Evolutionary conservation across 1,139 yeast genomes (phyloP).

Genomic region (Pneumocystis murina): DNA sequence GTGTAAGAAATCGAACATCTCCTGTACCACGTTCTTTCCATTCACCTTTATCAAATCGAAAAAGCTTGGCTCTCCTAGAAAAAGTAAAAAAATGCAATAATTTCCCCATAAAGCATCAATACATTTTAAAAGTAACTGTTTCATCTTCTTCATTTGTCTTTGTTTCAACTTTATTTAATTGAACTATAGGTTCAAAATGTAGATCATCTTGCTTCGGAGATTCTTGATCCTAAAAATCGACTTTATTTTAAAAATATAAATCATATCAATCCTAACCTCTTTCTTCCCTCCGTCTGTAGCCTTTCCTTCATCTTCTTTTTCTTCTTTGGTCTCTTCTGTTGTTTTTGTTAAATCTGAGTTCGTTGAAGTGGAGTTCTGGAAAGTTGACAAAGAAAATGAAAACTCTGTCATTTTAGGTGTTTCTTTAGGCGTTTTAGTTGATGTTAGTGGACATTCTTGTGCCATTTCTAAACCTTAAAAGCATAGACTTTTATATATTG

Average conservation of each 20-base stretch:
- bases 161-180: constrained; percentile 87
- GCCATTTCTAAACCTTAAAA: no score
- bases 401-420: no score
- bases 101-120: constrained; percentile 26
- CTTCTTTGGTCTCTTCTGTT: no score
- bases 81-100: neutral
- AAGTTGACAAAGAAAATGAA: no score
- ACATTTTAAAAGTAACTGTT: constrained; percentile 60
- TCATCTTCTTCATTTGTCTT: constrained; percentile 95
- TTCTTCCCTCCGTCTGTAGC: no score
- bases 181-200: constrained; percentile 91
- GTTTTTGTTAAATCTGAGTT: no score
- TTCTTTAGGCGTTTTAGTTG: no score
- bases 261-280: no score
- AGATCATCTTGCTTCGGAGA: constrained; percentile 45
- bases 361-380: no score
- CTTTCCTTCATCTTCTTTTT: no score
- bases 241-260: constrained; percentile 14
- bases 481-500: no score
- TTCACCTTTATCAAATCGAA: constrained; percentile 78
- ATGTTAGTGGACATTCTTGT: no score
- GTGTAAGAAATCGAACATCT: constrained; percentile 88
- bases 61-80: constrained; percentile 64
- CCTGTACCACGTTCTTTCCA: constrained; percentile 99
- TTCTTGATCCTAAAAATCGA: constrained; percentile 58